Base-by-base conservation (phyloP, 306 rosid genomes). In the Lithocarpus polystachyus region DNA sequence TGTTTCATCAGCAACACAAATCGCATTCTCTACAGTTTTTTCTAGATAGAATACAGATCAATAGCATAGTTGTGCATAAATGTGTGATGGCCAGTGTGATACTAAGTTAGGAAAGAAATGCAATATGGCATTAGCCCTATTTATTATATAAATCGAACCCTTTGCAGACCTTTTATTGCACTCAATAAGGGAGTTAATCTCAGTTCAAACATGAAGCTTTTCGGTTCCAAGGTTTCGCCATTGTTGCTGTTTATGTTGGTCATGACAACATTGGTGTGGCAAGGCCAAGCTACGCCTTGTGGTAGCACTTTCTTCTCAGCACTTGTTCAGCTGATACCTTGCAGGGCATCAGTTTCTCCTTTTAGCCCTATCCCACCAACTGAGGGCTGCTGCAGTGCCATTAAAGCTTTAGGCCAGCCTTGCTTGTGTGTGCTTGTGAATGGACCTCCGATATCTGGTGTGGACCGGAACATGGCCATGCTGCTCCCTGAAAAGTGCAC, bases 261-360 rank as follows among this genome's bases (percentile, higher is more conserved):
- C 0, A 51, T 84, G 81, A 67, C 71, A 65, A 56, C 78, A 54
- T 68, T 86, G 60, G 83, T 74, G 72, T 82, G 29, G 77, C 80
- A 84, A 82, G 90, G 84, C 35, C 75, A 90, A 73, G 75, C 77
- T 54, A 74, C 2, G 29, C 45, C 86, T 12, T 95, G 99, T 60
- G 23, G 89, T 43, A 89, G 88, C 88, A 93, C 98, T 1, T 90
- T 95, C 78, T 90, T 92, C 71, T 87, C 92, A 0, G 82, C 99
- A 3, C 90, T 95, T 8, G 90, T 93, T 84, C 94, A 93, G 72
- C 91, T 95, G 18, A 90, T 93, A 55, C 99, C 98, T 54, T 95
- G 98, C 73, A 91, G 98, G 78, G 86, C 91, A 13, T 84, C 98
- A 19, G 92, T 95, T 8, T 87, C 90, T 24, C 94, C 99, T 18